Evolutionary conservation across 805 yeast genomes (phyloP).

Genomic region (Teunomyces cretensis): DNA sequence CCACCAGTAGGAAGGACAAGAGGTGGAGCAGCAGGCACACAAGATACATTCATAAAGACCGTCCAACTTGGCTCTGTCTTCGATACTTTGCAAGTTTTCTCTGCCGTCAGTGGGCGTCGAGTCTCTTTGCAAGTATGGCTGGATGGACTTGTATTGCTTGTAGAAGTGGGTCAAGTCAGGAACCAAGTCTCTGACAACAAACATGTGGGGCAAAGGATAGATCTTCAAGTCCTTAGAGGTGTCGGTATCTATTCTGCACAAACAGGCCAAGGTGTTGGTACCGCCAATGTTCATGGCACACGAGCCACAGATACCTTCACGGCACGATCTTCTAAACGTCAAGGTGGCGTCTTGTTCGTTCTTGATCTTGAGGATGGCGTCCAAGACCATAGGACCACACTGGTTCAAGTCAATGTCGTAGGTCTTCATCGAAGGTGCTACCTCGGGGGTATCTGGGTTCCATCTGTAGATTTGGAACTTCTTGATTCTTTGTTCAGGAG

Average conservation of each 20-base stretch:
- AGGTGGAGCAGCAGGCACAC: slow-evolving; percentile 98
- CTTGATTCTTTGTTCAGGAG: slow-evolving; percentile 55
- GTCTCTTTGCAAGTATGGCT: slow-evolving; percentile 90
- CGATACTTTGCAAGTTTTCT: slow-evolving; percentile 88
- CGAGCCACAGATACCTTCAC: slow-evolving; percentile 99
- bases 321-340: slow-evolving; percentile 96
- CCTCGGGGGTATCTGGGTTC: slow-evolving; percentile 96
- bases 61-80: slow-evolving; percentile 92
- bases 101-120: slow-evolving; percentile 82
- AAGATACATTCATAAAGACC: slow-evolving; percentile 96
- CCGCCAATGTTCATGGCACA: slow-evolving; percentile 99
- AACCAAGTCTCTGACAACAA: slow-evolving; percentile 92
- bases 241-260: slow-evolving; percentile 89
- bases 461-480: slow-evolving; percentile 94
- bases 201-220: slow-evolving; percentile 98
- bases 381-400: slow-evolving; percentile 98
- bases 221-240: slow-evolving; percentile 73
- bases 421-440: slow-evolving; percentile 81
- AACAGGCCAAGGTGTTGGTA: slow-evolving; percentile 92
- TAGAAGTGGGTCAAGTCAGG: slow-evolving; percentile 97
- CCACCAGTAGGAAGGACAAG: slow-evolving; percentile 99
- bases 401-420: slow-evolving; percentile 83
- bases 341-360: slow-evolving; percentile 95
- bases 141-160: slow-evolving; percentile 97
- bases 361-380: slow-evolving; percentile 90